phyloP scores from a whole-genome alignment of 225 moss, liverwort and hornwort species.

The Sphagnum contortum region DNA sequence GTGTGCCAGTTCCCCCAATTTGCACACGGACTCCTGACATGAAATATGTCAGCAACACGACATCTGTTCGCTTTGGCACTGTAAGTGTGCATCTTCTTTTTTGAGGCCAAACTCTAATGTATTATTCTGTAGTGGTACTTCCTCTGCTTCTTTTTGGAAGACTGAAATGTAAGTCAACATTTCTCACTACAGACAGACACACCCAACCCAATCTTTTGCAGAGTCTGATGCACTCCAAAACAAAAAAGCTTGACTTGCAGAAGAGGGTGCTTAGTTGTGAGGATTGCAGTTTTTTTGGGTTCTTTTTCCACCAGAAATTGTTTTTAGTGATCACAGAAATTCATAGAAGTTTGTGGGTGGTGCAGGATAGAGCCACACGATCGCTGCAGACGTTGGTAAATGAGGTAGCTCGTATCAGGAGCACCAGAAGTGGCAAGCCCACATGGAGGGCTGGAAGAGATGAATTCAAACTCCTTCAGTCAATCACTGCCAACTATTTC shows the following conservation, averaged over 20 bases:
- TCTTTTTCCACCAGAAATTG: too few species aligned
- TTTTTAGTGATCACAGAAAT: too few species aligned
- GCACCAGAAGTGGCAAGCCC: conserved; percentile 34
- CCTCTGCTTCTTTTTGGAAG: neutral
- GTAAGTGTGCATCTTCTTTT: conserved; percentile 10
- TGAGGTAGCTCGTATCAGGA: conserved; percentile 27
- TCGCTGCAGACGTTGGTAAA: conserved; percentile 35
- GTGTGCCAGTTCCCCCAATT: conserved; percentile 65
- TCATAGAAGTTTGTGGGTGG: neutral
- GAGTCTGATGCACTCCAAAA: too few species aligned
- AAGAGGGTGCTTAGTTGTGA: too few species aligned
- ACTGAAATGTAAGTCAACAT: too few species aligned
- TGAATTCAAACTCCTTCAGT: conserved; percentile 39
- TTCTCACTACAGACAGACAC: too few species aligned
- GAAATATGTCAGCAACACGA: conserved; percentile 52
- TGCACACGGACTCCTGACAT: conserved; percentile 69
- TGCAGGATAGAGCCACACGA: conserved; percentile 50
- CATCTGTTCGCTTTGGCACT: conserved; percentile 39
- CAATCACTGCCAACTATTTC: conserved; percentile 36
- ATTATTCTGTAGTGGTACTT: too few species aligned
- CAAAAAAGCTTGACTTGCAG: too few species aligned
- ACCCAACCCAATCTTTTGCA: too few species aligned
- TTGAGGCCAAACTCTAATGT: too few species aligned
- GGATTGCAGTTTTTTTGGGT: too few species aligned
- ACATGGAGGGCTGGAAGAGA: conserved; percentile 27